A percentile compares a stretch with the other conserved stretches of the same genome.
Evolutionary conservation across 2,329 filamentous ascomycete species (phyloP).

Genomic region (Paraphoma chrysanthemicola): DNA sequence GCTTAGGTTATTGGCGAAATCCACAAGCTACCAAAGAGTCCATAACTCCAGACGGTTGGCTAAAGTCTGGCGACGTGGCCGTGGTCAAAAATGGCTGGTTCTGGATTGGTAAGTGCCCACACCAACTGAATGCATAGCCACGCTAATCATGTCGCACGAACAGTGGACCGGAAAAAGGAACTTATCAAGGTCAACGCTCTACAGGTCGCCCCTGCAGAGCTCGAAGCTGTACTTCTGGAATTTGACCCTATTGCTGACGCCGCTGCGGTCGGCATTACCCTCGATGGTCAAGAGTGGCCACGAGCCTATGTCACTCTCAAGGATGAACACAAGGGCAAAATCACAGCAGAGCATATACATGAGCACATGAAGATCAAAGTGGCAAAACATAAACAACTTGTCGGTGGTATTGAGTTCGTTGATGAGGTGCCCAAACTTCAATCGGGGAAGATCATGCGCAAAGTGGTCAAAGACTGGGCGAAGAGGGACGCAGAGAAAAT

Average conservation of each 20-base stretch:
- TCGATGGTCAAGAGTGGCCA: slow-evolving; percentile 60
- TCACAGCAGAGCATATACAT: slow-evolving; percentile 35
- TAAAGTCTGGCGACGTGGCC: slow-evolving; percentile 46
- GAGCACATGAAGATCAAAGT: slow-evolving; percentile 54
- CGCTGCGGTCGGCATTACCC: slow-evolving; percentile 61
- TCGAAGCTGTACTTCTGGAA: slow-evolving; percentile 60
- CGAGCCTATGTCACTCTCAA: slow-evolving; percentile 62
- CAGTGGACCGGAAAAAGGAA: slow-evolving; percentile 25
- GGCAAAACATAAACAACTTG: slow-evolving; percentile 61
- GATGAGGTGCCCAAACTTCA: slow-evolving; percentile 64
- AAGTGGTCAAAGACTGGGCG: slow-evolving; percentile 64
- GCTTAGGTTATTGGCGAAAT: slow-evolving; percentile 52
- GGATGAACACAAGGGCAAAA: slow-evolving; percentile 51
- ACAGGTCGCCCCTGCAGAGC: slow-evolving; percentile 46
- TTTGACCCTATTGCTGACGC: slow-evolving; percentile 62
- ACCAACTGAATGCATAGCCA: neutral
- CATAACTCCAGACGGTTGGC: slow-evolving; percentile 48
- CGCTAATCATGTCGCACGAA: no score
- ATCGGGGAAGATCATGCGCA: slow-evolving; percentile 65
- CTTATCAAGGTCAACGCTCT: slow-evolving; percentile 53
- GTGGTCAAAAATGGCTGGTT: slow-evolving; percentile 43
- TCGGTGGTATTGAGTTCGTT: slow-evolving; percentile 62
- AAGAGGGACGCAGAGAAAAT: slow-evolving; percentile 58
- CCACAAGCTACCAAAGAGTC: slow-evolving; percentile 48
- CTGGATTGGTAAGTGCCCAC: slow-evolving; percentile 44